Conservation (phyloP, 345 rosid genomes). For the Pelargonium nanum region DNA sequence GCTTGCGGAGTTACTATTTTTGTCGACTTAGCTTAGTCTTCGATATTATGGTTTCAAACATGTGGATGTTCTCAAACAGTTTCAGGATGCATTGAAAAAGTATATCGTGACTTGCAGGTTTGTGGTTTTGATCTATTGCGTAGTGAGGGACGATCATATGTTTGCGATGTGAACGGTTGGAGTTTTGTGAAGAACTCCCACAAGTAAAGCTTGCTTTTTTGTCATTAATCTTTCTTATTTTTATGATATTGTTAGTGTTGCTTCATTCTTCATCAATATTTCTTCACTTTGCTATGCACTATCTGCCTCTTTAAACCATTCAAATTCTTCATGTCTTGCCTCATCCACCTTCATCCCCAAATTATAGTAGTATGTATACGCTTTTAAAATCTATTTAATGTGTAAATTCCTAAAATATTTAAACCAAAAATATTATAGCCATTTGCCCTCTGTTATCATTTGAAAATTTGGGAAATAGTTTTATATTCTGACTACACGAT, state of each 20-base stretch:
- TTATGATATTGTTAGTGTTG: neutral
- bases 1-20: neutral
- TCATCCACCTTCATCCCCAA: no score
- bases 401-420: no score
- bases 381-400: no score
- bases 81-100: neutral
- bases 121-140: slow-evolving; percentile 99
- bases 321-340: neutral
- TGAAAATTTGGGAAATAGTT: neutral
- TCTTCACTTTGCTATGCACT: neutral
- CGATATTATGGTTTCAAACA: neutral
- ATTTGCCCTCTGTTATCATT: no score
- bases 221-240: neutral
- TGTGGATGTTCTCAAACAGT: neutral
- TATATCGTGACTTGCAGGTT: slow-evolving; percentile 40
- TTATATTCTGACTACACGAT: neutral
- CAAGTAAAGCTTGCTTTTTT: slow-evolving; percentile 43
- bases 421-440: no score
- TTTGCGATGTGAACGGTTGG: slow-evolving; percentile 99
- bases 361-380: no score
- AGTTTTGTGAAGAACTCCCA: slow-evolving; percentile 99
- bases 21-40: neutral
- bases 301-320: neutral
- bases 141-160: slow-evolving; percentile 90
- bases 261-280: neutral